phyloP scores from a whole-genome alignment of 2,329 filamentous ascomycete genomes.

The Phaeosphaeria sp. region DNA sequence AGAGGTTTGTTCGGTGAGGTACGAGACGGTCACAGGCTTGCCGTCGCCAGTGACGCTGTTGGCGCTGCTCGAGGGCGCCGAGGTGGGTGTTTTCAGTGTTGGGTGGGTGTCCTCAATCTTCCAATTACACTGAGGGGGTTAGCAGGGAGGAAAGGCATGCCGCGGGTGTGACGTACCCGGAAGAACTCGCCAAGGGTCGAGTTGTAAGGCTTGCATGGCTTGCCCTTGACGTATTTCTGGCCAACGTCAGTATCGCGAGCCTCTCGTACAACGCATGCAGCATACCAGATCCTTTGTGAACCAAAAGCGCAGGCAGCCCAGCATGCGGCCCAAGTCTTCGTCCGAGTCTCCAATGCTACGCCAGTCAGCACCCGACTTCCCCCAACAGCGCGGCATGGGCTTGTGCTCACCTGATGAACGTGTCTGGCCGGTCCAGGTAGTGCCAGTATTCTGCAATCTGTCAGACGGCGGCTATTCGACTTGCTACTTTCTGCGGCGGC shows the following conservation, averaged over 20 bases:
- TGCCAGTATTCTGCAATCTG: slow-evolving; percentile 85
- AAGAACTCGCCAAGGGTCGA: slow-evolving; percentile 98
- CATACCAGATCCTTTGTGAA: slow-evolving; percentile 90
- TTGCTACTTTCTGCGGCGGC: not conserved
- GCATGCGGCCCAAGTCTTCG: slow-evolving; percentile 89
- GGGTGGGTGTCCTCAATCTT: slow-evolving; percentile 82
- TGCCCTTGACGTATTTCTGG: slow-evolving; percentile 95
- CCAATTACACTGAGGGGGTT: slow-evolving; percentile 79
- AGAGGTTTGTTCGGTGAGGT: slow-evolving; percentile 95
- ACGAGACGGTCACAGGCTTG: slow-evolving; percentile 78
- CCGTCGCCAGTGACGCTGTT: slow-evolving; percentile 47
- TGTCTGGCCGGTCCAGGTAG: slow-evolving; percentile 93
- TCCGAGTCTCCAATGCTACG: slow-evolving; percentile 82
- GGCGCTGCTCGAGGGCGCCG: slow-evolving; percentile 48
- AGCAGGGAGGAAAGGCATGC: slow-evolving; percentile 9
- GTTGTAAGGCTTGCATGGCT: slow-evolving; percentile 99
- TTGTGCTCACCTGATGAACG: slow-evolving; percentile 69
- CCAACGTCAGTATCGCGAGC: slow-evolving; percentile 23
- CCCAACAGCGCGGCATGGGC: not conserved
- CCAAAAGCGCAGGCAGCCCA: slow-evolving; percentile 95
- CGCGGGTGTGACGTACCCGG: slow-evolving; percentile 63
- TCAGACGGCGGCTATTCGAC: slow-evolving; percentile 25
- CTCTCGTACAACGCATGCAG: slow-evolving; percentile 10
- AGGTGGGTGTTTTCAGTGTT: slow-evolving; percentile 56
- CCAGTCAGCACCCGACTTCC: slow-evolving; percentile 45